These are phyloP conservation scores for Cronartium ribicola DNA, from an alignment of 1,284 basidiomycete species.

Conservation along the genomic window DNA sequence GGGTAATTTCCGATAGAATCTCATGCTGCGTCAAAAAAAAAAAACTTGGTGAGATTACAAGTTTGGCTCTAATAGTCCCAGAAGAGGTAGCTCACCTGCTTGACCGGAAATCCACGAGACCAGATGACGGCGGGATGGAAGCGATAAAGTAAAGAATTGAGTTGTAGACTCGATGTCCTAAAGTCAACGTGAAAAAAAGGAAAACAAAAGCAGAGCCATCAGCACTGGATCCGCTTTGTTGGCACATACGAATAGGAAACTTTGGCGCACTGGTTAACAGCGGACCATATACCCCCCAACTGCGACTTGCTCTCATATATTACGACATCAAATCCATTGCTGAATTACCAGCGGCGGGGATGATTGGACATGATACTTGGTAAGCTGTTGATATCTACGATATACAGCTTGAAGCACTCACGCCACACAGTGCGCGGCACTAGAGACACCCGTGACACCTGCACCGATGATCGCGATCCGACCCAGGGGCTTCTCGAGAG, in stretches of 20 bases:
- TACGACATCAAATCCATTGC: constrained; percentile 33
- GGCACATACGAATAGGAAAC: not conserved
- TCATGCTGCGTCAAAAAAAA: constrained; percentile 13
- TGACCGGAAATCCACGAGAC: constrained; percentile 30
- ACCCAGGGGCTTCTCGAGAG: constrained; percentile 13
- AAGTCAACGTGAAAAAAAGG: not conserved
- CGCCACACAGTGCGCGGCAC: constrained; percentile 28
- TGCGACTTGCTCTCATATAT: constrained; percentile 26
- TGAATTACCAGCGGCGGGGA: too few relatives aligned
- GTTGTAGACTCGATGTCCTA: constrained; percentile 37
- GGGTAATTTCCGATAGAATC: constrained; percentile 20
- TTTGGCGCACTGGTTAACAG: constrained; percentile 35
- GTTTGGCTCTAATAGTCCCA: not conserved
- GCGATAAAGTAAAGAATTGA: constrained; percentile 35
- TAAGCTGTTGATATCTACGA: too few relatives aligned
- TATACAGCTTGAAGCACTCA: too few relatives aligned
- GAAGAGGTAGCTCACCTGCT: constrained; percentile 14
- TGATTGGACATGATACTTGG: too few relatives aligned
- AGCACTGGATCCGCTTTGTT: not conserved
- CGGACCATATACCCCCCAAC: constrained; percentile 36
- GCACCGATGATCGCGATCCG: constrained; percentile 38
- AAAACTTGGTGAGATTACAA: not conserved
- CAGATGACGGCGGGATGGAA: constrained; percentile 42
- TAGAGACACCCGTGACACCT: constrained; percentile 40
- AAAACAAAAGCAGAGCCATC: too few relatives aligned